These are phyloP conservation scores for Nakazawaea laoshanensis DNA, from an alignment of 805 yeast species.

Conservation along the genomic window DNA sequence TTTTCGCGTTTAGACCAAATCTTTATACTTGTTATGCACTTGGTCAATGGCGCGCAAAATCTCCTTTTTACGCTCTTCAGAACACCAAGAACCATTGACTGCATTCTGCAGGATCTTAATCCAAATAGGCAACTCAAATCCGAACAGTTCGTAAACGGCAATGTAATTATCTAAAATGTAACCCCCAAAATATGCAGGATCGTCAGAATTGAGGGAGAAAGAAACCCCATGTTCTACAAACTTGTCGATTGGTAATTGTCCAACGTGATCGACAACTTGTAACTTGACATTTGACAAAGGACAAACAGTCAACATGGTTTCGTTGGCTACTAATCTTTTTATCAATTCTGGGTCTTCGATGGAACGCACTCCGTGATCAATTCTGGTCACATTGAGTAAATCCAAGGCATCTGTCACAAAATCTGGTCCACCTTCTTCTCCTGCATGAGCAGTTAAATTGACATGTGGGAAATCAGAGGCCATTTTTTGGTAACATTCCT, in stretches of 20 bases:
- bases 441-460: slow-evolving; percentile 78
- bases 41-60: slow-evolving; percentile 35
- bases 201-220: slow-evolving; percentile 71
- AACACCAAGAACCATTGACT: slow-evolving; percentile 69
- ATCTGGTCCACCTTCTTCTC: slow-evolving; percentile 81
- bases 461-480: slow-evolving; percentile 41
- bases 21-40: slow-evolving; percentile 22
- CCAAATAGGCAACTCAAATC: slow-evolving; percentile 57
- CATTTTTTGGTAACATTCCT: slow-evolving; percentile 50
- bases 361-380: slow-evolving; percentile 76
- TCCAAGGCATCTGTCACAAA: slow-evolving; percentile 54
- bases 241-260: slow-evolving; percentile 55
- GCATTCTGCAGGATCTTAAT: slow-evolving; percentile 52
- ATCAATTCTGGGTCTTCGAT: slow-evolving; percentile 45
- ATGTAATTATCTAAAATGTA: slow-evolving; percentile 70
- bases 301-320: slow-evolving; percentile 62
- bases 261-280: slow-evolving; percentile 61
- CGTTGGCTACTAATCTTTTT: slow-evolving; percentile 43
- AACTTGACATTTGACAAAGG: slow-evolving; percentile 72
- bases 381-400: slow-evolving; percentile 52
- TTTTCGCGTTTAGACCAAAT: slow-evolving; percentile 3
- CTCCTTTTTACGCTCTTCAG: slow-evolving; percentile 41
- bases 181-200: slow-evolving; percentile 83
- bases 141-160: slow-evolving; percentile 57
- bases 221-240: slow-evolving; percentile 58